These are phyloP conservation scores for Penicillium palitans DNA, from an alignment of 2,329 filamentous ascomycete genomes.

Conservation along the genomic window DNA sequence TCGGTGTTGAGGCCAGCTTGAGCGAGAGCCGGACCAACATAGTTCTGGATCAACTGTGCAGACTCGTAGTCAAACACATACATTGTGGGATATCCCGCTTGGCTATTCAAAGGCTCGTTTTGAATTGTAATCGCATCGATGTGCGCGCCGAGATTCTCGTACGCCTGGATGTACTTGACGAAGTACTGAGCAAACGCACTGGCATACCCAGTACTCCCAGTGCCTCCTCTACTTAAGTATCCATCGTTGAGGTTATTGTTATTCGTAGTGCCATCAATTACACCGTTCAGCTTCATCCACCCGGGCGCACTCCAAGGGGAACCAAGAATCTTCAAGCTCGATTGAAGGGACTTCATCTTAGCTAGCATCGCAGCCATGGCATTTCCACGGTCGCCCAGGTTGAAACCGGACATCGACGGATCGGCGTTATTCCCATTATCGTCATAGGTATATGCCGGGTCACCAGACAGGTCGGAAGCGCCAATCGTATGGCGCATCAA, in stretches of 20 bases:
- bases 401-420: constrained; percentile 33
- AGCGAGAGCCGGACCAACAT: constrained; percentile 31
- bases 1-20: constrained; percentile 25
- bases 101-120: constrained; percentile 44
- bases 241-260: constrained; percentile 39
- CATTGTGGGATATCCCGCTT: constrained; percentile 42
- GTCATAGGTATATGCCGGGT: constrained; percentile 41
- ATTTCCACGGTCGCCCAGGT: constrained; percentile 35
- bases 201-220: constrained; percentile 34
- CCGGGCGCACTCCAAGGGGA: constrained; percentile 42
- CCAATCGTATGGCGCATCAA: constrained; percentile 46
- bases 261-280: constrained; percentile 27
- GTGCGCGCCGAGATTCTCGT: constrained; percentile 31
- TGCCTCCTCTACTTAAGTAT: constrained; percentile 25
- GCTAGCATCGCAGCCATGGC: constrained; percentile 42
- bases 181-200: constrained; percentile 39
- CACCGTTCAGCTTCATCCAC: constrained; percentile 44
- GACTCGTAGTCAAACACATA: constrained; percentile 40
- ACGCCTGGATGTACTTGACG: constrained; percentile 41
- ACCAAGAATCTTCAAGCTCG: constrained; percentile 37
- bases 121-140: constrained; percentile 42
- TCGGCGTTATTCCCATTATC: constrained; percentile 39
- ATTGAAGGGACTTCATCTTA: constrained; percentile 38
- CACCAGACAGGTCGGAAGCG: constrained; percentile 37
- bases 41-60: constrained; percentile 33